Percentiles rank a stretch among this genome's conserved stretches.
These are phyloP conservation scores for Zostera marina DNA, from an alignment of 116 monocot genomes.

Conservation along the genomic window DNA sequence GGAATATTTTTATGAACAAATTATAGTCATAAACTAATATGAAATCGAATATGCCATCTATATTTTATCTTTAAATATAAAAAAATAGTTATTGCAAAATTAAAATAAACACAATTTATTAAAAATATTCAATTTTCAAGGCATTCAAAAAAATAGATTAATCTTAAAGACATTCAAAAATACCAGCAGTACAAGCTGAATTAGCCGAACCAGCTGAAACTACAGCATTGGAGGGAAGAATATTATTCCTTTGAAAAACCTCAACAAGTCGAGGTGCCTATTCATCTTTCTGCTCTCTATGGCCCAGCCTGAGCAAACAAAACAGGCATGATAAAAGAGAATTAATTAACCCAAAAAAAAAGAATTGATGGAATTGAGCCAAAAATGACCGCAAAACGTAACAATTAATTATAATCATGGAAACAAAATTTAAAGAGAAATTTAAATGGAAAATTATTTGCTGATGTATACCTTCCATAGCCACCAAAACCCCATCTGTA, in stretches of 20 bases:
- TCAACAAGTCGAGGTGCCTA: slow-evolving; percentile 88
- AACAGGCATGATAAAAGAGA: neutral
- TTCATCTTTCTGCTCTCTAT: slow-evolving; percentile 97
- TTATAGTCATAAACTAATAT: no score
- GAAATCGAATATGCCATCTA: no score
- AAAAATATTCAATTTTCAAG: no score
- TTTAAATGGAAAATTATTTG: no score
- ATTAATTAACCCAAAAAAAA: neutral
- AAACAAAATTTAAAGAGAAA: neutral
- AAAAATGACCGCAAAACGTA: no score
- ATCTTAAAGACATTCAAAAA: neutral
- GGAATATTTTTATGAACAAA: no score
- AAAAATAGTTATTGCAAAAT: no score
- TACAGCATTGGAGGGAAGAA: slow-evolving; percentile 73
- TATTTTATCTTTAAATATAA: no score
- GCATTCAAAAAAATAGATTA: neutral
- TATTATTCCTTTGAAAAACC: slow-evolving; percentile 79
- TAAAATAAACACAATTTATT: no score
- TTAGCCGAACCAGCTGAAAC: slow-evolving; percentile 72
- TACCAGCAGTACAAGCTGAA: slow-evolving; percentile 98
- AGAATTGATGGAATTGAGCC: neutral
- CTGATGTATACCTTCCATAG: slow-evolving; percentile 69
- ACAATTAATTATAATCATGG: neutral
- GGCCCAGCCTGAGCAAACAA: slow-evolving; percentile 52
- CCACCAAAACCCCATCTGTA: slow-evolving; percentile 98